Evolutionary conservation across 257 asterid genomes (phyloP).

Genomic region (Nicotiana benthamiana): DNA sequence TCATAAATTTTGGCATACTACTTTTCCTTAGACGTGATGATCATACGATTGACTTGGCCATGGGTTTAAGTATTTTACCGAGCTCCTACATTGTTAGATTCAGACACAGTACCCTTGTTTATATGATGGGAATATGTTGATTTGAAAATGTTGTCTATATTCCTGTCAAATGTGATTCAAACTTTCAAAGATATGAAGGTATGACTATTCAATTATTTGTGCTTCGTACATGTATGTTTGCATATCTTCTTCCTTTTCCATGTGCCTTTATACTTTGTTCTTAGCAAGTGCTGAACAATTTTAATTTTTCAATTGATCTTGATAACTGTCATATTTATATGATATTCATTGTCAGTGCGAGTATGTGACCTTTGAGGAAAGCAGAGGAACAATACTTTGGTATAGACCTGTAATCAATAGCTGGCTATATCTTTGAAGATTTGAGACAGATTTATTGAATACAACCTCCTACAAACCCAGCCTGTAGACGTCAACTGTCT

Average conservation of each 20-base stretch:
- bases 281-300: not conserved
- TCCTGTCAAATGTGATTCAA: not conserved
- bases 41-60: not conserved
- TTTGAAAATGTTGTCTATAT: not conserved
- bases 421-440: not conserved
- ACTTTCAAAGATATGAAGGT: not conserved
- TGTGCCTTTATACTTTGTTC: not conserved
- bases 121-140: slow-evolving; percentile 5
- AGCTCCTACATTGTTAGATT: slow-evolving; percentile 4
- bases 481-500: not conserved
- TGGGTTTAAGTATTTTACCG: not conserved
- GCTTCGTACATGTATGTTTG: not conserved
- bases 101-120: not conserved
- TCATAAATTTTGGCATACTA: not conserved
- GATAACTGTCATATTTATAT: not conserved
- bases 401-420: not conserved
- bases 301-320: not conserved
- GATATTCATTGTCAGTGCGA: not conserved
- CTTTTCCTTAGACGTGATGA: not conserved
- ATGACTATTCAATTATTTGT: not conserved
- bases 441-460: not conserved
- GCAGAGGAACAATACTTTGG: not conserved
- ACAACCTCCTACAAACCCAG: not conserved
- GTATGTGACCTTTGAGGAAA: not conserved
- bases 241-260: not conserved